A percentile compares a stretch with the other conserved stretches of the same genome.
These are phyloP conservation scores for Cyclostephanos invisitatus DNA, from an alignment of 108 stramenopile genomes.

Conservation along the genomic window DNA sequence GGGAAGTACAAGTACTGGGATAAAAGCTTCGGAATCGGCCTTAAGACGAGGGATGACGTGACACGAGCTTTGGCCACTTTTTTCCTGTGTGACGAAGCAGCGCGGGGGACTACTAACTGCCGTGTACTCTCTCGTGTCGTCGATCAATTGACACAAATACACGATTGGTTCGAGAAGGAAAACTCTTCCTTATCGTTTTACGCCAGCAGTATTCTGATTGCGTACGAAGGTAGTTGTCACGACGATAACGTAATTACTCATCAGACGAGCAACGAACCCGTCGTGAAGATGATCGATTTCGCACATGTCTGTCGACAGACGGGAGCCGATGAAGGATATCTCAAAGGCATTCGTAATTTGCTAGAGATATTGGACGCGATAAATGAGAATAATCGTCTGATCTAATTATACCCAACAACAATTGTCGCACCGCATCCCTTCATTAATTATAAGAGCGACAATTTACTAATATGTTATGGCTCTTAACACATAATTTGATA, in stretches of 20 bases:
- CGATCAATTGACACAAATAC: conserved; percentile 45
- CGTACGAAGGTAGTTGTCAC: conserved; percentile 65
- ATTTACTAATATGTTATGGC: too few species aligned
- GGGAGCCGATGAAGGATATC: conserved; percentile 57
- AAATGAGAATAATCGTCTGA: background rate
- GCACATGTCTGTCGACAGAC: conserved; percentile 65
- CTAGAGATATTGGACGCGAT: conserved; percentile 55
- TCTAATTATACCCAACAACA: background rate
- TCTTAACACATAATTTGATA: too few species aligned
- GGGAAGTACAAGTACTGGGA: conserved; percentile 55
- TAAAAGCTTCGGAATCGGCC: conserved; percentile 68
- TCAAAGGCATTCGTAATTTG: conserved; percentile 61
- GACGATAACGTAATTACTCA: background rate
- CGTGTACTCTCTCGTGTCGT: conserved; percentile 33
- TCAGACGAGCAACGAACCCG: conserved; percentile 27
- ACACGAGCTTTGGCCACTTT: conserved; percentile 59
- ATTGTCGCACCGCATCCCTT: too few species aligned
- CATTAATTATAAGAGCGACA: too few species aligned
- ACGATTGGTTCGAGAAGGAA: conserved; percentile 58
- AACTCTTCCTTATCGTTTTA: conserved; percentile 66
- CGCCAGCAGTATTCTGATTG: conserved; percentile 78
- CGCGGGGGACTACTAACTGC: background rate
- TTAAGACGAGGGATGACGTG: conserved; percentile 49
- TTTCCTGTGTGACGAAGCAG: conserved; percentile 39
- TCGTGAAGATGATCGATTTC: conserved; percentile 84